phyloP scores from a whole-genome alignment of 164 flowering plant species.

The Houttuynia cordata region DNA sequence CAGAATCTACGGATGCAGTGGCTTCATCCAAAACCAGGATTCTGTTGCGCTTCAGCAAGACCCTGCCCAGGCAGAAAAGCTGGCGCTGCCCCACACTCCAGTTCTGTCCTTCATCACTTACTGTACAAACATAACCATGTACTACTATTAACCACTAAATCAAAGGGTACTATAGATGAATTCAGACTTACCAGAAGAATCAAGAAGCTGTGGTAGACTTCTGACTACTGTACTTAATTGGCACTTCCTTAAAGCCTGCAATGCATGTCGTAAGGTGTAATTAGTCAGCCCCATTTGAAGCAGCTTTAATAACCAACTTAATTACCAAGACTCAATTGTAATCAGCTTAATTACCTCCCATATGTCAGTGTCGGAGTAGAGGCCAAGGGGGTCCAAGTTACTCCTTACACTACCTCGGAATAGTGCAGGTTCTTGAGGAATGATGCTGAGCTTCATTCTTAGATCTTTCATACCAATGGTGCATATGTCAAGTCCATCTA shows the following conservation, averaged over 20 bases:
- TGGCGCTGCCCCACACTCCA: constrained; percentile 89
- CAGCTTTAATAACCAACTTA: neutral
- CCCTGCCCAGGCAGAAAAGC: constrained; percentile 77
- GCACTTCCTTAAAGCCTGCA: constrained; percentile 74
- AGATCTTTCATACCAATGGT: constrained; percentile 58
- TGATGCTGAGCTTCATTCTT: constrained; percentile 65
- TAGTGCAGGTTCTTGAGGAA: constrained; percentile 90
- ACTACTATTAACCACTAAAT: too few species aligned
- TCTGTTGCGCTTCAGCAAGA: constrained; percentile 51
- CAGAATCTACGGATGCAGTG: constrained; percentile 79
- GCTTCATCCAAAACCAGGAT: constrained; percentile 85
- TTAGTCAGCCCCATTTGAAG: neutral
- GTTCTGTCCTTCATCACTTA: constrained; percentile 77
- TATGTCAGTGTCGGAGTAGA: constrained; percentile 58
- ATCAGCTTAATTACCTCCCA: constrained; percentile 60
- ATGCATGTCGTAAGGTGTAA: neutral
- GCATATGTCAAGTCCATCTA: constrained; percentile 18
- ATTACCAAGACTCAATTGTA: neutral
- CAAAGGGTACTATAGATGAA: too few species aligned
- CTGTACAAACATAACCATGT: constrained; percentile 18
- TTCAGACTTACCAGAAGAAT: constrained; percentile 47
- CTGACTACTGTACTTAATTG: constrained; percentile 50
- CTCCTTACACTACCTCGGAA: constrained; percentile 69
- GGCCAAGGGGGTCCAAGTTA: constrained; percentile 74
- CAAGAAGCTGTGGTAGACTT: constrained; percentile 50